Conservation (phyloP, 108 stramenopile species). For the Aurantiochytrium sp. region DNA sequence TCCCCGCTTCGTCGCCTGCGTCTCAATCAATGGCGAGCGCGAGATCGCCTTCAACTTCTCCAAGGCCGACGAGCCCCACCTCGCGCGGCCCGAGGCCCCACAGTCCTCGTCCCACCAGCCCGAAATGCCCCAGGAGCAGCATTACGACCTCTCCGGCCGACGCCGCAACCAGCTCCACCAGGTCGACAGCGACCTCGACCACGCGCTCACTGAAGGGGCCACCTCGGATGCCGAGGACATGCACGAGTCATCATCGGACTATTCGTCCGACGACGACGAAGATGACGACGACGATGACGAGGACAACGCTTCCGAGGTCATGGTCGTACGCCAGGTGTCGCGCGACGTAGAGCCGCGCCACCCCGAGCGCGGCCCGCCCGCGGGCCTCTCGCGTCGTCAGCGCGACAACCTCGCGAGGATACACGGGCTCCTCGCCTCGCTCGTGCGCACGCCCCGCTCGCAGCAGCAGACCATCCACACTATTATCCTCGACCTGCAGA, state of each 20-base stretch:
- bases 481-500: not conserved
- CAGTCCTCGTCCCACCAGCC: not conserved
- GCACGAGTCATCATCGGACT: not conserved
- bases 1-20: not conserved
- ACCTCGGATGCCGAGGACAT: not conserved
- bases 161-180: no score
- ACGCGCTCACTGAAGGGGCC: no score
- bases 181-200: no score
- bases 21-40: not conserved
- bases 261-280: not conserved
- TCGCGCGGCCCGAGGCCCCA: not conserved
- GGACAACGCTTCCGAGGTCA: not conserved
- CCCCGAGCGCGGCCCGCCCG: no score
- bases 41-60: constrained; percentile 23
- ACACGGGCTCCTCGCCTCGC: not conserved
- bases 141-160: not conserved
- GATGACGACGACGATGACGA: constrained; percentile 4
- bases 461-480: not conserved
- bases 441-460: not conserved
- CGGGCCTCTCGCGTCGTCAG: no score
- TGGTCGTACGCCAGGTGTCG: no score
- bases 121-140: not conserved
- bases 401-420: not conserved
- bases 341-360: no score
- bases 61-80: not conserved